These are phyloP conservation scores for Ricinus communis DNA, from an alignment of 345 rosid genomes.

Conservation along the genomic window DNA sequence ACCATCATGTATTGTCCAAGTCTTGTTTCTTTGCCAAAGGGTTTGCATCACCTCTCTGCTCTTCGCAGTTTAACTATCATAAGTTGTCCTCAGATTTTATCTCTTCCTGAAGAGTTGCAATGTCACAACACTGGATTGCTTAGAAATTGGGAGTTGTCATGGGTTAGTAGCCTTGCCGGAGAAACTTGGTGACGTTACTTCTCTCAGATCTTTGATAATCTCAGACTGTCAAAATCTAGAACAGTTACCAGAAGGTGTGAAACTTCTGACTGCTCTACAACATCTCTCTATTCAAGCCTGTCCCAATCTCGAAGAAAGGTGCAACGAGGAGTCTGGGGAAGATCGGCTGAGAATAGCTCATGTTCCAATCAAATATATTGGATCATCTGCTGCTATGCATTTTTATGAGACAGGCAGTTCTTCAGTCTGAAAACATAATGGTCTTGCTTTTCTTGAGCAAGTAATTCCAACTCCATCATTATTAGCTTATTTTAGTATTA, in stretches of 20 bases:
- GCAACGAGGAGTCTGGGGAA: neutral
- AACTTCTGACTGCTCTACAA: neutral
- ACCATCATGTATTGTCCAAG: conserved; percentile 16
- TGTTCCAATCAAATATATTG: neutral
- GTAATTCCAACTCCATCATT: too few species aligned
- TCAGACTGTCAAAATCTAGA: neutral
- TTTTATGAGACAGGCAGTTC: too few species aligned
- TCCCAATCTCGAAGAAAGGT: neutral
- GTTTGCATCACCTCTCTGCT: neutral
- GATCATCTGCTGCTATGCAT: neutral
- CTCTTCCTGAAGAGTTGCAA: conserved; percentile 12
- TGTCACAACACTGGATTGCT: conserved; percentile 14
- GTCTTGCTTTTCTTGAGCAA: too few species aligned
- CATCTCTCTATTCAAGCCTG: neutral
- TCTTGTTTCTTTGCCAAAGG: conserved; percentile 12
- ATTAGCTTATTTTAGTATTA: too few species aligned
- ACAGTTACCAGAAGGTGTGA: neutral
- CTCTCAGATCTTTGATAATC: neutral
- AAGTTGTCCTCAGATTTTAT: conserved; percentile 9
- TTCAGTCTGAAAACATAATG: too few species aligned
- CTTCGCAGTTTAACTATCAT: conserved; percentile 1
- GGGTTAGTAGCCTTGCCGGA: neutral
- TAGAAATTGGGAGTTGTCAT: conserved; percentile 14
- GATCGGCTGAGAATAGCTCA: neutral
- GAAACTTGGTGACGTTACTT: neutral